A percentile compares a stretch with the other conserved stretches of the same genome.
Evolutionary conservation across 1,284 basidiomycete genomes (phyloP).

Genomic region (Xanthoconium separans): DNA sequence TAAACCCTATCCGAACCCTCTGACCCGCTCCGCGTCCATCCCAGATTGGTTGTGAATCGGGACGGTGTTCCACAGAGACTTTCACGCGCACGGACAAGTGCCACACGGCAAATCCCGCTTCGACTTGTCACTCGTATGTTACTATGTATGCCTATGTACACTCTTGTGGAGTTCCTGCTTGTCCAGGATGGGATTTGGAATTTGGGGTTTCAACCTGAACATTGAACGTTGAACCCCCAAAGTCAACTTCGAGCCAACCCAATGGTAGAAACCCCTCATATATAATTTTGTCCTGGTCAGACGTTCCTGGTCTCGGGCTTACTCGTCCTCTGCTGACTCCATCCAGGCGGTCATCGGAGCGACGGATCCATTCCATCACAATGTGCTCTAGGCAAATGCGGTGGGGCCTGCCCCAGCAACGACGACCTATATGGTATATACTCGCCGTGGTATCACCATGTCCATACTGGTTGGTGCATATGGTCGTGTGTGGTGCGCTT

Average conservation of each 20-base stretch:
- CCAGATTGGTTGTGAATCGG: constrained; percentile 13
- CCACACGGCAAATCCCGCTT: not conserved
- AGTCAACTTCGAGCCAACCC: not conserved
- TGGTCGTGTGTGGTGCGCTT: not conserved
- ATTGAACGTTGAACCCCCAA: not conserved
- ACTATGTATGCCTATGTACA: not conserved
- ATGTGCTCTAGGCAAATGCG: not conserved
- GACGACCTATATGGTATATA: constrained; percentile 1
- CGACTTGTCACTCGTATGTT: too few species aligned
- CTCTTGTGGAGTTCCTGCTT: not conserved
- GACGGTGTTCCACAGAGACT: constrained; percentile 8
- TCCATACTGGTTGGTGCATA: not conserved
- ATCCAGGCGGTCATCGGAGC: not conserved
- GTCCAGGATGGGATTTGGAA: not conserved
- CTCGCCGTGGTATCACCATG: not conserved
- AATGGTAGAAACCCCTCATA: constrained; percentile 15
- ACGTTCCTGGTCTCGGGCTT: not conserved
- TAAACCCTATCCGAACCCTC: not conserved
- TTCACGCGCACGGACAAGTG: not conserved
- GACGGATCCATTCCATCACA: constrained; percentile 2
- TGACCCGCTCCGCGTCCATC: not conserved
- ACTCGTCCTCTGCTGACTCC: not conserved
- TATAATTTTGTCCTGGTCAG: not conserved
- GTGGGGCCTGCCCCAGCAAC: not conserved
- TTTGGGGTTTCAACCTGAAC: constrained; percentile 3